Conservation (phyloP, 1,284 basidiomycete genomes). For the Moniliophthora roreri region DNA sequence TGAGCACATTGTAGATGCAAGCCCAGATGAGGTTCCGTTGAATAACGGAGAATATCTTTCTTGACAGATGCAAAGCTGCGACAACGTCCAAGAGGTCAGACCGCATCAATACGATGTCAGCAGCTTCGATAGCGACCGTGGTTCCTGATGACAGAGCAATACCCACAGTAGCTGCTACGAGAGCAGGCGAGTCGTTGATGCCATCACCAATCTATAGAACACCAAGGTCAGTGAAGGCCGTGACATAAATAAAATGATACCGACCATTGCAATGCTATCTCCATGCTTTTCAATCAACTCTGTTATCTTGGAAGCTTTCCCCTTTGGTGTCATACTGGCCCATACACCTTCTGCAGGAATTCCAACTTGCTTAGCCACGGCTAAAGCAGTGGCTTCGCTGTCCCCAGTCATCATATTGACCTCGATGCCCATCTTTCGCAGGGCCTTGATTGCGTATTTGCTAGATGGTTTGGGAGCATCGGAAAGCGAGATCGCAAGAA, state of each 20-base stretch:
- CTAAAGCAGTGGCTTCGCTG: constrained; percentile 76
- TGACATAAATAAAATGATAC: constrained; percentile 21
- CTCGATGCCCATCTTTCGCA: constrained; percentile 85
- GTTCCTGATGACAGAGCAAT: constrained; percentile 96
- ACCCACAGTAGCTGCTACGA: constrained; percentile 93
- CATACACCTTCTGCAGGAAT: constrained; percentile 81
- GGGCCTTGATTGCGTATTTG: constrained; percentile 73
- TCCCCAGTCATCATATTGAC: constrained; percentile 94
- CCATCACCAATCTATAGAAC: constrained; percentile 88
- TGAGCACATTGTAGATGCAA: constrained; percentile 89
- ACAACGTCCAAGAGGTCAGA: constrained; percentile 96
- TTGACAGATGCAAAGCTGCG: constrained; percentile 90
- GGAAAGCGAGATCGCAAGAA: constrained; percentile 76
- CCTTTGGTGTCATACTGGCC: constrained; percentile 90
- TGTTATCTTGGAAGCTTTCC: constrained; percentile 81
- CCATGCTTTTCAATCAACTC: constrained; percentile 74
- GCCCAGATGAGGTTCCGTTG: constrained; percentile 90
- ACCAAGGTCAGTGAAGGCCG: constrained; percentile 8
- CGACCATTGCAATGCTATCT: constrained; percentile 86
- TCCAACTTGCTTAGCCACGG: constrained; percentile 86
- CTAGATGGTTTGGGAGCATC: constrained; percentile 86
- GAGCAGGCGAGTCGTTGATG: constrained; percentile 97
- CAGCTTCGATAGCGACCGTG: constrained; percentile 96
- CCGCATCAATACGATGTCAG: constrained; percentile 97
- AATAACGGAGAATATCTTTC: constrained; percentile 90